phyloP scores from a whole-genome alignment of 2,329 filamentous ascomycete species.

The Pseudogymnoascus sp. region DNA sequence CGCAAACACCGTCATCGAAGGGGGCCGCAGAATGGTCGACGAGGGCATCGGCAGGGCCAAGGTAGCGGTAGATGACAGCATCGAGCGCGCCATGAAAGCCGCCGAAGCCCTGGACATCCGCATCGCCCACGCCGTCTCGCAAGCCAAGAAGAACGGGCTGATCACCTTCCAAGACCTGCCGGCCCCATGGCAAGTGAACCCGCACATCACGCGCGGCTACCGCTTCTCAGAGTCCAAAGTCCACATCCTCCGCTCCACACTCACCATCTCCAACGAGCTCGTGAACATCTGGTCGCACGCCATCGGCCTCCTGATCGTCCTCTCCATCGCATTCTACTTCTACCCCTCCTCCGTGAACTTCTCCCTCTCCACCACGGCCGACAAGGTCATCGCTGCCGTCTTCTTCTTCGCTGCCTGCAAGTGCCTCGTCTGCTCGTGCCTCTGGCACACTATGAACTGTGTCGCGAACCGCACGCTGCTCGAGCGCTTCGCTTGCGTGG shows the following conservation, averaged over 20 bases:
- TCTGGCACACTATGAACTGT: conserved; percentile 99
- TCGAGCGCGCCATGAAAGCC: conserved; percentile 75
- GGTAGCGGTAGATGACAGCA: conserved; percentile 70
- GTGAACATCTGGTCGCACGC: conserved; percentile 98
- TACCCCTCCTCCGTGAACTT: conserved; percentile 88
- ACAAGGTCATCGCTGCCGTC: conserved; percentile 82
- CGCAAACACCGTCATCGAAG: conserved; percentile 65
- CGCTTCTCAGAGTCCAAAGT: conserved; percentile 88
- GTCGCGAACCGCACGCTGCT: conserved; percentile 84
- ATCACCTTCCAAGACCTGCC: conserved; percentile 87
- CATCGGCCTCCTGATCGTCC: conserved; percentile 78
- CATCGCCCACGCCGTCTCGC: conserved; percentile 67
- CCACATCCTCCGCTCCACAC: conserved; percentile 77
- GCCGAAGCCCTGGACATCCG: conserved; percentile 77
- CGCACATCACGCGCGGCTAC: conserved; percentile 85
- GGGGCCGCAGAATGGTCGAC: conserved; percentile 72
- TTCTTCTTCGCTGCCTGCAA: conserved; percentile 97
- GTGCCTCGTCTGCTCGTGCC: conserved; percentile 85
- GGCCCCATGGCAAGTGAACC: conserved; percentile 87
- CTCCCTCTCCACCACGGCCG: conserved; percentile 73
- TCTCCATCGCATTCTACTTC: conserved; percentile 88
- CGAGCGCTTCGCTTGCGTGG: conserved; percentile 93
- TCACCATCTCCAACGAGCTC: conserved; percentile 81
- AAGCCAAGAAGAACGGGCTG: conserved; percentile 71
- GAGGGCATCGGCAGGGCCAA: conserved; percentile 66